Conservation (phyloP, 208 protist species). For the Trypanosoma conorhini region DNA sequence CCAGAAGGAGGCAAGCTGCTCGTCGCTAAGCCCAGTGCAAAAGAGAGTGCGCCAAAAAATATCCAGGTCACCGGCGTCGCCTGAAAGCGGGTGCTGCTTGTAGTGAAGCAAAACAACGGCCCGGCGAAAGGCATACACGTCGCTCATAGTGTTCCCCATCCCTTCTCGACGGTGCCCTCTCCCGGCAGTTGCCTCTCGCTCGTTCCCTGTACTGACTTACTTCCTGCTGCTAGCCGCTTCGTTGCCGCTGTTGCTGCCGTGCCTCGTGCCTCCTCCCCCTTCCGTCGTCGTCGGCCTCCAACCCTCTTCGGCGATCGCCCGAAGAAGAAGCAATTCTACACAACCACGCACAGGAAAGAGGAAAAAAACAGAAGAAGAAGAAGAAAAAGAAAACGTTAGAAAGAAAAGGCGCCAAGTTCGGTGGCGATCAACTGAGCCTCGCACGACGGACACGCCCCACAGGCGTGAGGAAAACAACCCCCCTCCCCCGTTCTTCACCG, state of each 20-base stretch:
- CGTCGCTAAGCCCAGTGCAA: constrained; percentile 12
- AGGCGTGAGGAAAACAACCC: no score
- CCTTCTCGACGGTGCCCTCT: not conserved
- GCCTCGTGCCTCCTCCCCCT: no score
- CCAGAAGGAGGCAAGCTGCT: constrained; percentile 25
- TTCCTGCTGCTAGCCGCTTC: not conserved
- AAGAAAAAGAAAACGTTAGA: no score
- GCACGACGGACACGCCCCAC: no score
- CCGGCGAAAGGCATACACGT: constrained; percentile 21
- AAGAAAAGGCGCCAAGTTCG: no score
- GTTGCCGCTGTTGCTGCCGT: no score
- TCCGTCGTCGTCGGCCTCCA: no score
- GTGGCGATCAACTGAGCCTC: no score
- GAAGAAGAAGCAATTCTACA: no score
- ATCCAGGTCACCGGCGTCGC: not conserved
- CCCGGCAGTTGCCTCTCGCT: not conserved
- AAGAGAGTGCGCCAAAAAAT: constrained; percentile 27
- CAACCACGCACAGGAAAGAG: no score
- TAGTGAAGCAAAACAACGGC: constrained; percentile 24
- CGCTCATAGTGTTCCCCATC: constrained; percentile 20
- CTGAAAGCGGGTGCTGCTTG: constrained; percentile 16
- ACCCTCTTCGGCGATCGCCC: no score
- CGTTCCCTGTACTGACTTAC: not conserved
- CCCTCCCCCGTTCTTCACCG: not conserved
- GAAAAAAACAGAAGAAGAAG: no score